These are phyloP conservation scores for Dispira simplex DNA, from an alignment of 192 early-diverging fungal genomes.

Conservation along the genomic window DNA sequence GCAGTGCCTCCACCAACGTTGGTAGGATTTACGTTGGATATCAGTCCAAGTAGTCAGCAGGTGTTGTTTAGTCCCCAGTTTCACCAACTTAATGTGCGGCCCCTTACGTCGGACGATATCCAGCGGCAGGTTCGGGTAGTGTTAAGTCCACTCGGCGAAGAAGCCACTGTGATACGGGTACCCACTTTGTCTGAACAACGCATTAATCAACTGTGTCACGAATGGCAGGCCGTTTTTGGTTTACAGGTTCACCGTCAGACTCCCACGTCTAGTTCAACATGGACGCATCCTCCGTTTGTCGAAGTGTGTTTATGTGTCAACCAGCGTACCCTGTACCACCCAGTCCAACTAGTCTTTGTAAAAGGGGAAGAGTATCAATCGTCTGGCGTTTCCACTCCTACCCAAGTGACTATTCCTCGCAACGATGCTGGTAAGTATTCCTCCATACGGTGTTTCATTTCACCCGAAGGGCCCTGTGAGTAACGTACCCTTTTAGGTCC, in stretches of 20 bases:
- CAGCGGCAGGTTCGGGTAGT: not conserved
- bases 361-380: not conserved
- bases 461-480: not conserved
- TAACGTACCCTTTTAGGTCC: not conserved
- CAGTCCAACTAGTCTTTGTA: not conserved
- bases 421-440: not conserved
- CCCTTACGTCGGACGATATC: not conserved
- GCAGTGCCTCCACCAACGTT: not conserved
- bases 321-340: not conserved
- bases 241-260: not conserved
- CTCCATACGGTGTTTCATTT: not conserved
- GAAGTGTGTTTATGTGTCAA: not conserved
- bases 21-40: constrained; percentile 1
- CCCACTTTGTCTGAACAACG: not conserved
- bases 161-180: not conserved
- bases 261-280: not conserved
- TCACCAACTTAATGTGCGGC: not conserved
- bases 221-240: constrained; percentile 2
- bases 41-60: not conserved
- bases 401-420: not conserved
- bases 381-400: not conserved
- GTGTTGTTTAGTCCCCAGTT: constrained; percentile 2
- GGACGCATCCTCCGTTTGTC: not conserved
- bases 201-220: not conserved
- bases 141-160: constrained; percentile 7